Evolutionary conservation across 768 basidiomycete genomes (phyloP).

Genomic region (Mycena olivaceomarginata): DNA sequence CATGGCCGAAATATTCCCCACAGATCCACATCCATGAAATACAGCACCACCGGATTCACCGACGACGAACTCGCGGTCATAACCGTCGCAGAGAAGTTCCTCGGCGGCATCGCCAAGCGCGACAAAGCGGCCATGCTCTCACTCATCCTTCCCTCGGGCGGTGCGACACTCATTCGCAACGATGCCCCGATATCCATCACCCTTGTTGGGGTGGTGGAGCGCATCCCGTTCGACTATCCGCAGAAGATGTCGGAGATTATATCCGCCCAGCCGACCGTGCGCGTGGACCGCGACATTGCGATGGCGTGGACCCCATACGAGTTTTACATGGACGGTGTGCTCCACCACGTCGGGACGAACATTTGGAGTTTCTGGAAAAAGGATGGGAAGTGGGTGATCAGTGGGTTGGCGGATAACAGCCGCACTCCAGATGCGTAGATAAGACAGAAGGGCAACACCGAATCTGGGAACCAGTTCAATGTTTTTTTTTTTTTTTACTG

Average conservation of each 20-base stretch:
- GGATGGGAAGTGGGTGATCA: constrained; percentile 41
- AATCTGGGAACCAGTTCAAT: too few relatives aligned
- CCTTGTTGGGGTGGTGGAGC: constrained; percentile 40
- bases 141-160: constrained; percentile 36
- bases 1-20: neutral
- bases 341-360: constrained; percentile 42
- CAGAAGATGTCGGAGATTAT: constrained; percentile 35
- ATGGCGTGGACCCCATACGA: constrained; percentile 48
- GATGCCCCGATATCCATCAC: constrained; percentile 36
- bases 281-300: constrained; percentile 39
- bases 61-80: constrained; percentile 38
- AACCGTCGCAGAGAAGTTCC: constrained; percentile 39
- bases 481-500: too few relatives aligned
- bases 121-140: constrained; percentile 39
- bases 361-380: constrained; percentile 43
- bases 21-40: constrained; percentile 5
- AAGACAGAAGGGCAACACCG: neutral
- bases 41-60: constrained; percentile 36
- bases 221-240: constrained; percentile 44
- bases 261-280: constrained; percentile 29
- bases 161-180: constrained; percentile 43
- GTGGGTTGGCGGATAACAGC: constrained; percentile 40
- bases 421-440: neutral
- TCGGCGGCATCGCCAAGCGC: constrained; percentile 32
- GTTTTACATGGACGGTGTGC: constrained; percentile 30